phyloP scores from a whole-genome alignment of 306 rosid species.

The Potentilla sterilis region DNA sequence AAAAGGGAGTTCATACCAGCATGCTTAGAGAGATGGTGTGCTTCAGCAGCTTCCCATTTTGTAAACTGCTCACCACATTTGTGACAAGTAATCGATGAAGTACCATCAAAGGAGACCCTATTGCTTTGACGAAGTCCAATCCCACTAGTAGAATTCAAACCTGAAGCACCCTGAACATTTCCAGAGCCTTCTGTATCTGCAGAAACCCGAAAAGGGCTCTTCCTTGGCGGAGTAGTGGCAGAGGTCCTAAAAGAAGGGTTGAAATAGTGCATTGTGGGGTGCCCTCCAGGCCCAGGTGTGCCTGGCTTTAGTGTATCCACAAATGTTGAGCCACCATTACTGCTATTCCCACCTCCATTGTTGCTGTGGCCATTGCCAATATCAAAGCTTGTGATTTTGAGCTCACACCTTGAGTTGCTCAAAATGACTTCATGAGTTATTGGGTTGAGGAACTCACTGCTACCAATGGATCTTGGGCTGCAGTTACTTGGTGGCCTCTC shows the following conservation, averaged over 20 bases:
- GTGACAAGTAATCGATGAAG: slow-evolving; percentile 59
- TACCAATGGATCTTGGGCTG: slow-evolving; percentile 90
- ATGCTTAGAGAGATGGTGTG: slow-evolving; percentile 90
- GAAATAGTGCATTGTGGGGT: slow-evolving; percentile 67
- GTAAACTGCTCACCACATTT: slow-evolving; percentile 82
- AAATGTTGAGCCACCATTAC: slow-evolving; percentile 45
- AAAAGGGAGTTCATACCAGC: slow-evolving; percentile 50
- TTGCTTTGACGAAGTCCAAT: slow-evolving; percentile 49
- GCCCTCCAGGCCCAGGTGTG: slow-evolving; percentile 84
- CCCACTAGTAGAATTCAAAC: slow-evolving; percentile 19
- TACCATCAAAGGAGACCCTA: slow-evolving; percentile 54
- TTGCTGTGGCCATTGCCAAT: slow-evolving; percentile 23
- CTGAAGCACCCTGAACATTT: slow-evolving; percentile 27
- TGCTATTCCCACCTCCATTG: slow-evolving; percentile 20
- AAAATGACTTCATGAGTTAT: slow-evolving; percentile 82
- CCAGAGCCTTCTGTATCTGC: slow-evolving; percentile 54
- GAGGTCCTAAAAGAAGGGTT: slow-evolving; percentile 57
- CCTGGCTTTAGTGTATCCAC: slow-evolving; percentile 78
- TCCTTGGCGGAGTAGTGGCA: slow-evolving; percentile 66
- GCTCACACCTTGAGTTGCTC: slow-evolving; percentile 86
- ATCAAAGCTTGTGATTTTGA: slow-evolving; percentile 73
- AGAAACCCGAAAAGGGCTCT: slow-evolving; percentile 44
- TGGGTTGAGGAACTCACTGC: slow-evolving; percentile 89
- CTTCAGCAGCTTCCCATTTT: slow-evolving; percentile 88
- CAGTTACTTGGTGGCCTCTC: slow-evolving; percentile 76